Evolutionary conservation across 768 basidiomycete genomes (phyloP).

Genomic region (Mycena polygramma): DNA sequence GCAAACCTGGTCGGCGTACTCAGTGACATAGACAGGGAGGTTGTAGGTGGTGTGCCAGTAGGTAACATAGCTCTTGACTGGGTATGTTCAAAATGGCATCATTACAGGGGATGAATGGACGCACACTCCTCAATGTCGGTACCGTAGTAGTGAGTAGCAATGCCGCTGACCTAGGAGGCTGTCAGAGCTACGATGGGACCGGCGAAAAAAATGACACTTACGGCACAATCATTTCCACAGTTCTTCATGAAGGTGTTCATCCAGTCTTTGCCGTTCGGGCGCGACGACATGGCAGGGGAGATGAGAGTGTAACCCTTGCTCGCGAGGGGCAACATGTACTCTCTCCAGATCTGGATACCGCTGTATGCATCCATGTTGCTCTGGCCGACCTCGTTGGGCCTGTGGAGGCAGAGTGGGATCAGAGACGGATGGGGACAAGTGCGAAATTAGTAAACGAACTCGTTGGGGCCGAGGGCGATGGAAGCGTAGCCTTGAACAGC

Average conservation of each 20-base stretch:
- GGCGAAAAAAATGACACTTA: conserved; percentile 50
- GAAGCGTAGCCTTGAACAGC: conserved; percentile 67
- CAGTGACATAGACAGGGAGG: conserved; percentile 55
- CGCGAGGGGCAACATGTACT: conserved; percentile 71
- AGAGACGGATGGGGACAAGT: background rate
- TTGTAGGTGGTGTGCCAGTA: conserved; percentile 53
- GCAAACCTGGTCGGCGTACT: conserved; percentile 76
- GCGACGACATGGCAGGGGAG: conserved; percentile 78
- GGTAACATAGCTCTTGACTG: conserved; percentile 27
- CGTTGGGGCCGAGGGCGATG: conserved; percentile 75
- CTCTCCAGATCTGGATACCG: conserved; percentile 69
- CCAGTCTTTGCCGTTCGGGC: conserved; percentile 60
- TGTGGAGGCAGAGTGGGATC: conserved; percentile 45
- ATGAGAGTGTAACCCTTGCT: conserved; percentile 67
- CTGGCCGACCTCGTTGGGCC: conserved; percentile 77
- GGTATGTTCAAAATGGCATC: background rate
- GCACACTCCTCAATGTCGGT: conserved; percentile 50
- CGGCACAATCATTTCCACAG: conserved; percentile 61
- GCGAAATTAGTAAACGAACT: conserved; percentile 60
- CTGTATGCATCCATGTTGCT: conserved; percentile 66
- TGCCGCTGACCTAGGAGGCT: conserved; percentile 60
- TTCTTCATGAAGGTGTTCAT: conserved; percentile 66
- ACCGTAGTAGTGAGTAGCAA: conserved; percentile 82
- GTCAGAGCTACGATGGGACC: background rate
- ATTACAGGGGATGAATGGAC: background rate